phyloP scores from a whole-genome alignment of 2,329 filamentous ascomycete species.

The Ophiostoma australiae region DNA sequence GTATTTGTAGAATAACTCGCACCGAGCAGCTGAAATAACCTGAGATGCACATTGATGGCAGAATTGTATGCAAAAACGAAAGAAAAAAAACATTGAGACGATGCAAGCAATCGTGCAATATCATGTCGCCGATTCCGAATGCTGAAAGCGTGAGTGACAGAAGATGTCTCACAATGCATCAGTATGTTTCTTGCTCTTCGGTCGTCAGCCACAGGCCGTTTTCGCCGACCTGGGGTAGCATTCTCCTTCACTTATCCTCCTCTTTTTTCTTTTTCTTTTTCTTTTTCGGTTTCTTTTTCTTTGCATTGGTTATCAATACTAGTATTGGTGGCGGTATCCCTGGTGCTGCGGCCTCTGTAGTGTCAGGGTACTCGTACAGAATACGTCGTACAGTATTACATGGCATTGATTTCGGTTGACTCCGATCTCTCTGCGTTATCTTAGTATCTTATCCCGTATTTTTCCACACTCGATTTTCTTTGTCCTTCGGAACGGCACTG shows the following conservation, averaged over 20 bases:
- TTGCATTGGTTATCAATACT: background rate
- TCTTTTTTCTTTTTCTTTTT: background rate
- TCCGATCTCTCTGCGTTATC: constrained; percentile 1
- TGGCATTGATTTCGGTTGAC: background rate
- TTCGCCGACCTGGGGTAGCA: background rate
- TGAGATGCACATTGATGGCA: background rate
- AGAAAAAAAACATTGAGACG: background rate
- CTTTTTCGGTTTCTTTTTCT: background rate
- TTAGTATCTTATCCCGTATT: background rate
- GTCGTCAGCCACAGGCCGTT: background rate
- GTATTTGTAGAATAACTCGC: background rate
- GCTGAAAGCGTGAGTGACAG: background rate
- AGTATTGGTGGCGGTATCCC: background rate
- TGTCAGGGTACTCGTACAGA: background rate
- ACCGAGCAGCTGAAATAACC: background rate
- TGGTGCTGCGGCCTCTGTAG: background rate
- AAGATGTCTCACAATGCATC: background rate
- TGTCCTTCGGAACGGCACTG: background rate
- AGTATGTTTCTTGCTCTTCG: background rate
- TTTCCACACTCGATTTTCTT: constrained; percentile 9
- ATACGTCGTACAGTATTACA: no score
- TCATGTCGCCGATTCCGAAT: background rate
- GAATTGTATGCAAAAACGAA: background rate
- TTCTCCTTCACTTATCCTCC: background rate
- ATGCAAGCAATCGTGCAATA: background rate